Evolutionary conservation across 129 eudicot species (phyloP).

Genomic region (Chrysanthemum makinoi): DNA sequence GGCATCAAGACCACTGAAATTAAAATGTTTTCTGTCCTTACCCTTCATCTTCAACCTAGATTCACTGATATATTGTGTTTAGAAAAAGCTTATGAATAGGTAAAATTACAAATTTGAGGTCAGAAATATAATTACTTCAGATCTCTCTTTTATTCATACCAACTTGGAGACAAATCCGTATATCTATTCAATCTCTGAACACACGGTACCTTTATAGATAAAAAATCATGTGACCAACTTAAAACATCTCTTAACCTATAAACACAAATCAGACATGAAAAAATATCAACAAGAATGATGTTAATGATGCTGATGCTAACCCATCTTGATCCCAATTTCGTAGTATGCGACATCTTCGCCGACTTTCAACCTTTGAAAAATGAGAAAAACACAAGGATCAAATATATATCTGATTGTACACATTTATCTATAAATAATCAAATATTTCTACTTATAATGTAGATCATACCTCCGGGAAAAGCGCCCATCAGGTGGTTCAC

Average conservation of each 20-base stretch:
- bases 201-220: conserved; percentile 73
- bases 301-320: conserved; percentile 36
- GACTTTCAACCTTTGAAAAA: conserved; percentile 62
- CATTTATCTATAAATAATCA: neutral
- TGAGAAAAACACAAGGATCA: neutral
- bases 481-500: conserved; percentile 99
- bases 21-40: neutral
- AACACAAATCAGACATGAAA: conserved; percentile 4
- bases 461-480: conserved; percentile 71
- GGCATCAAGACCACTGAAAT: conserved; percentile 19
- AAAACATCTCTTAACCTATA: neutral
- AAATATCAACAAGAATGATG: conserved; percentile 6
- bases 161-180: conserved; percentile 70
- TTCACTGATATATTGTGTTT: neutral
- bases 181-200: conserved; percentile 91
- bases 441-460: no score
- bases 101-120: conserved; percentile 10
- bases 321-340: conserved; percentile 97
- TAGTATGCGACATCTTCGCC: conserved; percentile 83
- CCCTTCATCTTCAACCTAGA: conserved; percentile 14
- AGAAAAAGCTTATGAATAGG: neutral
- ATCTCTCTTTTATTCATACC: conserved; percentile 63
- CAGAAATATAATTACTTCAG: conserved; percentile 50
- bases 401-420: neutral
- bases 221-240: conserved; percentile 6